Conservation (phyloP, 352 stramenopile species). For the Pythium dissotocum region DNA sequence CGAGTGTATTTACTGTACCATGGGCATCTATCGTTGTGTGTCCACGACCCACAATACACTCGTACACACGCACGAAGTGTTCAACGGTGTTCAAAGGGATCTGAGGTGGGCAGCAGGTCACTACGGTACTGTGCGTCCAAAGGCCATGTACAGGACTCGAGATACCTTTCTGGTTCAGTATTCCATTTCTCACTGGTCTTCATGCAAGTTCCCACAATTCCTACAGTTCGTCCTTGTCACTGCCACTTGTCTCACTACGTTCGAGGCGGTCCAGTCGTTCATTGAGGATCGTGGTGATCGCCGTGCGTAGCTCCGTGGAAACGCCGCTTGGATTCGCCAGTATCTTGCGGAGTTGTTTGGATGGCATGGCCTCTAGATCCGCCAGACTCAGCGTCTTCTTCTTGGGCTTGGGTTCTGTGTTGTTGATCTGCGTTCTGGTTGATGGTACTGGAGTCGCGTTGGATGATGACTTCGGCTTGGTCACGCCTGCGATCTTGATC, state of each 20-base stretch:
- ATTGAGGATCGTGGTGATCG: constrained; percentile 52
- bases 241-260: constrained; percentile 20
- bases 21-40: too few relatives aligned
- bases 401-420: background rate
- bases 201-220: background rate
- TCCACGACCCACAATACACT: too few relatives aligned
- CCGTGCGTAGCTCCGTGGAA: constrained; percentile 37
- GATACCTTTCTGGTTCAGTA: too few relatives aligned
- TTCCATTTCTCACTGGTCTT: too few relatives aligned
- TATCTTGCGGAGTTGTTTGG: constrained; percentile 52
- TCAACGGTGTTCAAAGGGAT: too few relatives aligned
- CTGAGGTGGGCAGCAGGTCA: too few relatives aligned
- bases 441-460: background rate
- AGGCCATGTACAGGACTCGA: too few relatives aligned
- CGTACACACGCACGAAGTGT: too few relatives aligned
- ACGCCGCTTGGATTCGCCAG: constrained; percentile 29
- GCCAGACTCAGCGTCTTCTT: constrained; percentile 49
- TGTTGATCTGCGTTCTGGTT: background rate
- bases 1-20: too few relatives aligned
- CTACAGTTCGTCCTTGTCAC: constrained; percentile 12
- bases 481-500: background rate
- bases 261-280: constrained; percentile 45
- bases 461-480: background rate
- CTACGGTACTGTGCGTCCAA: too few relatives aligned
- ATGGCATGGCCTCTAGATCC: constrained; percentile 46